Evolutionary conservation across 768 basidiomycete species (phyloP), one percentile per base, ranked within the genome.

Genomic region (Naganishia antarctica): DNA sequence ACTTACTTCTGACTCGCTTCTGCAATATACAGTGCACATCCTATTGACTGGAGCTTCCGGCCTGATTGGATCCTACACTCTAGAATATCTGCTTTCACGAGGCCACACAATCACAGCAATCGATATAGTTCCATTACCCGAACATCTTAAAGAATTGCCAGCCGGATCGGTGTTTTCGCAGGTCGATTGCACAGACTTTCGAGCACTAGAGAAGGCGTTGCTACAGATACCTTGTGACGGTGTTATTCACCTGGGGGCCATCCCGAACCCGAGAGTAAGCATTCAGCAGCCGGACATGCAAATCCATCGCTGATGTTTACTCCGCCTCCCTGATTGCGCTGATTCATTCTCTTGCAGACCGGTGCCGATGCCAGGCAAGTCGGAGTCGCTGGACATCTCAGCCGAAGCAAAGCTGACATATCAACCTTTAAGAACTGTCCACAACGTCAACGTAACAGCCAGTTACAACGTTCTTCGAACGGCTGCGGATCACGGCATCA

Each of bases 401-500:
- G 11, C 18, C 13, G 16, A 28, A 31, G 31, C 31, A 8, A 2
- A 9, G 8, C 34, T 32, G 8, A 9, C 6, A 66, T 18, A 13
- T 13, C 6, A 31, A 29, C 21, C n/a, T 53, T 11, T 69, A 0
- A 59, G 71, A 2, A 46, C 63, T 8, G 64, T 69, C 9, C 73
- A 76, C 59, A 74, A 76, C 47, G 64, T 63, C 31, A 76, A 76
- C 49, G 71, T 71, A 12, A 61, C 60, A 16, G 50, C 62, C 15
- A 66, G 62, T 28, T 76, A 74, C 62, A 76, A 76, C 53, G 68
- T 76, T 9, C 26, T 76, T 28, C 60, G 70, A 18, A 74, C 74
- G 3, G 68, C 70, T 7, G 67, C 63, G 58, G 57, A 63, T 26
- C 43, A 49, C 16, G 74, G 73, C 3, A 64, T 74, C 12, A 69